A percentile compares a stretch with the other conserved stretches of the same genome.
Evolutionary conservation across 768 basidiomycete genomes (phyloP).

Genomic region (Grammothele lineata): DNA sequence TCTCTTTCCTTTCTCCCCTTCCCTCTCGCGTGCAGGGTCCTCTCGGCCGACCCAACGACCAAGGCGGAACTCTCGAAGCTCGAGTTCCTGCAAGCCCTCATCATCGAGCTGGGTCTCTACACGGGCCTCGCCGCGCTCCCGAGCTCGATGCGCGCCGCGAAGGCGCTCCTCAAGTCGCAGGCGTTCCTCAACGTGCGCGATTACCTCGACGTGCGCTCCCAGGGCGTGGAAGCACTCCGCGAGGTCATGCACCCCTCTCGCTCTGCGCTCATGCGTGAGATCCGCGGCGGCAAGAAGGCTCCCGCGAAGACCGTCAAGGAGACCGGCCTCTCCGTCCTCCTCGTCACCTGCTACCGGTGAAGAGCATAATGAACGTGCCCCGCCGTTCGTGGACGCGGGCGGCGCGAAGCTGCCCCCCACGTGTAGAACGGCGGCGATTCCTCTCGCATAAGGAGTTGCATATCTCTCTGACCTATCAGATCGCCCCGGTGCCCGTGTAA

Average conservation of each 20-base stretch:
- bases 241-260: constrained; percentile 59
- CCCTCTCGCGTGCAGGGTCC: neutral
- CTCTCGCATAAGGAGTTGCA: too few relatives aligned
- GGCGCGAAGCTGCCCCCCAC: neutral
- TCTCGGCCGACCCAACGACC: constrained; percentile 42
- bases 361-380: constrained; percentile 4
- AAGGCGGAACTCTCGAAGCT: constrained; percentile 43
- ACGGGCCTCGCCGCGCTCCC: constrained; percentile 42
- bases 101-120: constrained; percentile 67
- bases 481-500: too few relatives aligned
- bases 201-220: constrained; percentile 61
- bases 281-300: constrained; percentile 37
- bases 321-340: constrained; percentile 51
- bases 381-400: neutral
- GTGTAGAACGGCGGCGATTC: too few relatives aligned
- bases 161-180: constrained; percentile 56
- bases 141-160: constrained; percentile 59
- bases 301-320: constrained; percentile 59
- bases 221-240: constrained; percentile 59
- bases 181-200: constrained; percentile 72
- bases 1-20: neutral
- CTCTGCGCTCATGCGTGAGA: constrained; percentile 54
- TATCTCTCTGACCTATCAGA: too few relatives aligned
- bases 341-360: constrained; percentile 39
- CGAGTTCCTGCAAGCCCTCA: constrained; percentile 65